Evolutionary conservation across 345 rosid species (phyloP), one percentile per base, ranked within the genome.

Genomic region (Eucalyptus guilfoylei): DNA sequence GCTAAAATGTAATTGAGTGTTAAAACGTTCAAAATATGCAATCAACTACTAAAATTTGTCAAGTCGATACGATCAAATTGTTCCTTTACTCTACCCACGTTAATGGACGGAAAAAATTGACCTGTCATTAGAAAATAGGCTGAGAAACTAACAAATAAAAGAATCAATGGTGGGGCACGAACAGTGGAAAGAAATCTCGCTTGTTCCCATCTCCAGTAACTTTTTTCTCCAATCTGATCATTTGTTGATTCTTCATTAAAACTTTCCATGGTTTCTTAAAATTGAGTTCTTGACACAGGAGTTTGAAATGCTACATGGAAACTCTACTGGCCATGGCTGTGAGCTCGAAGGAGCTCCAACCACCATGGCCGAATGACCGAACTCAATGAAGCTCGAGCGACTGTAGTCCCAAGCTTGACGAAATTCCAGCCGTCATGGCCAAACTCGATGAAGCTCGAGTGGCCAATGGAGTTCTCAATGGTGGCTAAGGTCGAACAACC

Each of bases 191-290:
- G 94, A 95, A 95, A 85, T 95, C 95, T 60, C 89, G 92, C 89
- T 93, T 95, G 90, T 92, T 88, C 87, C 87, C 91, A 94, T 90
- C 95, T 91, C 96, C 95, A 93, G 48, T 93, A 94, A 88, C 91
- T 88, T 86, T 85, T 92, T 15, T 37, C 86, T 58, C 45, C 87
- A 50, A 23, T 40, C 60, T 9, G 62, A 40, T 37, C 80, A 48
- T 49, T 50, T 10, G 40, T 40, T 9, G 0, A 34, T 42, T 19
- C 88, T 69, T 32, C 80, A 16, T 69, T 69, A 69, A 34, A 72
- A 34, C 14, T 37, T 34, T 37, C 23, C 14, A 72, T 19, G 81
- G 45, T 37, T 72, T 19, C 26, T 37, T 37, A 9, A 52, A 19
- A 34, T 19, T 19, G 45, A 17, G 81, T 72, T 37, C 8, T 34